Percentiles rank a stretch among this genome's conserved stretches.
Evolutionary conservation across 169 alveolate genomes (phyloP).

Genomic region (Cyclospora cayetanensis): DNA sequence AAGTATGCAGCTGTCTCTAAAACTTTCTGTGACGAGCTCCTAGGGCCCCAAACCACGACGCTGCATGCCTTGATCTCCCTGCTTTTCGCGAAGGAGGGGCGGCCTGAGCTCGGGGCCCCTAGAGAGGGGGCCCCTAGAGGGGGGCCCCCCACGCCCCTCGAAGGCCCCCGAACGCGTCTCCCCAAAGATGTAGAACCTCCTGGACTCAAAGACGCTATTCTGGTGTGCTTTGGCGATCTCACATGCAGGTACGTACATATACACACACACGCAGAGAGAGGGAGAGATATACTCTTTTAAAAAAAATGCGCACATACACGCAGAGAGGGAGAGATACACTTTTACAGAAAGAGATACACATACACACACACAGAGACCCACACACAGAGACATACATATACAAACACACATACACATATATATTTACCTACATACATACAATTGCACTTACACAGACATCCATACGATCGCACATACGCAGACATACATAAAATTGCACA

Average conservation of each 20-base stretch:
- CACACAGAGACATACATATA: too few species aligned
- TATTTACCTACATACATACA: too few species aligned
- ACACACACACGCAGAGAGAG: too few species aligned
- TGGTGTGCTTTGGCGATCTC: conserved; percentile 25
- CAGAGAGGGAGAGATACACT: too few species aligned
- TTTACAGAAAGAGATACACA: too few species aligned
- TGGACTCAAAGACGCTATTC: neutral
- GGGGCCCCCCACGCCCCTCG: neutral
- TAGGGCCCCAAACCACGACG: neutral
- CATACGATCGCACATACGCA: too few species aligned
- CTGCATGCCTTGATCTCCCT: conserved; percentile 39
- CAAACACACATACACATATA: neutral
- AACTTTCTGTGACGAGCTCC: conserved; percentile 28
- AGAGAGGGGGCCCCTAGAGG: neutral
- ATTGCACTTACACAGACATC: too few species aligned
- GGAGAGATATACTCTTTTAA: too few species aligned
- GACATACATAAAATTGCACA: too few species aligned
- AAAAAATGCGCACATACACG: too few species aligned
- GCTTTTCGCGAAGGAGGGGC: neutral
- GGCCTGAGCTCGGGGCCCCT: neutral
- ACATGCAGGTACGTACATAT: neutral
- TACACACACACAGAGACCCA: too few species aligned
- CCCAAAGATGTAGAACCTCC: neutral
- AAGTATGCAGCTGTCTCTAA: conserved; percentile 12
- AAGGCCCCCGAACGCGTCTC: neutral